Conservation (phyloP, 192 early-diverging fungal genomes). For the Linnemannia schmuckeri region DNA sequence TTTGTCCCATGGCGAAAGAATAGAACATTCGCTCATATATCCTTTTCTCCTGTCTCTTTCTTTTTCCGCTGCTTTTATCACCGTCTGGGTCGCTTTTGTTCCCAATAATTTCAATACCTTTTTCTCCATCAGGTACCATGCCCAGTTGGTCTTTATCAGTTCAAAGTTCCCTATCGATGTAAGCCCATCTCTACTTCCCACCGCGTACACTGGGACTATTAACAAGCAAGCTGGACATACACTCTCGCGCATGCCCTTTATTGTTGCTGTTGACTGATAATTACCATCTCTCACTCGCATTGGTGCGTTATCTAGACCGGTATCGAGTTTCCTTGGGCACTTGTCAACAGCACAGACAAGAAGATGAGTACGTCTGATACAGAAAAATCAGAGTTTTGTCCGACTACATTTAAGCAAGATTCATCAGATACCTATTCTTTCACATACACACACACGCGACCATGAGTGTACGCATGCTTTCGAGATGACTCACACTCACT, state of each 20-base stretch:
- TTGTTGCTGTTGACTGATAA: background rate
- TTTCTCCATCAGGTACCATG: constrained; percentile 77
- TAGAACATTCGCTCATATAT: background rate
- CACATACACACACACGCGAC: background rate
- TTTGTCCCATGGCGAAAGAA: background rate
- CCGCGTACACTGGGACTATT: background rate
- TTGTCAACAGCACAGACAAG: constrained; percentile 72
- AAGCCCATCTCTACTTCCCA: constrained; percentile 27
- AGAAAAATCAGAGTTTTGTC: background rate
- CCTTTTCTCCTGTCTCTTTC: background rate
- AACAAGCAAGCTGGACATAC: background rate
- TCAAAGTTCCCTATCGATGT: constrained; percentile 93
- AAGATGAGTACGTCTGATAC: constrained; percentile 59
- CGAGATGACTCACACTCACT: background rate
- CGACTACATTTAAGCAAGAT: background rate
- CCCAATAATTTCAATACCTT: background rate
- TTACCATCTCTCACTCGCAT: constrained; percentile 1
- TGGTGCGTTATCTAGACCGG: constrained; percentile 58
- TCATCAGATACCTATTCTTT: background rate
- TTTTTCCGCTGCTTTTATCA: background rate
- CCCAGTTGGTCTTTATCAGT: constrained; percentile 84
- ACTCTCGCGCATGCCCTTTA: background rate
- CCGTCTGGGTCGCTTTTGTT: too few species aligned
- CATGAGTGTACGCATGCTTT: background rate
- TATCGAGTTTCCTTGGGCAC: constrained; percentile 79